A percentile compares a stretch with the other conserved stretches of the same genome.
Evolutionary conservation across 2,329 filamentous ascomycete species (phyloP).

Genomic region (Phialophora tarda): DNA sequence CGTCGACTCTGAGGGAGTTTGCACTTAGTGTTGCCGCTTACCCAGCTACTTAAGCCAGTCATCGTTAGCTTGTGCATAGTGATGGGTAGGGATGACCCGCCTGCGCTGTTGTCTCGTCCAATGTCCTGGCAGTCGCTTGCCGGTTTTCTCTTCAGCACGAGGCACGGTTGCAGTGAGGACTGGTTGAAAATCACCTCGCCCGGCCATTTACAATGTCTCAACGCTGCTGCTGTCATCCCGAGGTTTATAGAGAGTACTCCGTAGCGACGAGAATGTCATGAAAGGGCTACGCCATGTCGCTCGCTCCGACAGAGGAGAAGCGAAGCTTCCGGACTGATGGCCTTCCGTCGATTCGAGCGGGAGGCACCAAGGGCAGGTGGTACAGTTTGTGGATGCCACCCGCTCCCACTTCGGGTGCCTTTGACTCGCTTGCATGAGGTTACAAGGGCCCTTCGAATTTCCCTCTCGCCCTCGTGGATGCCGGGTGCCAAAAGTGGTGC

Average conservation of each 20-base stretch:
- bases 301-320: background rate
- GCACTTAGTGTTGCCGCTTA: conserved; percentile 28
- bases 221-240: background rate
- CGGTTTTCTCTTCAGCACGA: conserved; percentile 19
- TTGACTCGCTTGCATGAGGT: conserved; percentile 13
- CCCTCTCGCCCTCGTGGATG: conserved; percentile 18
- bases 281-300: background rate
- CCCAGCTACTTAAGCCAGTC: conserved; percentile 19
- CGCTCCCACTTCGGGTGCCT: conserved; percentile 10
- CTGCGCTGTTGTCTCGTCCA: conserved; percentile 19
- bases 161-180: background rate
- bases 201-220: background rate
- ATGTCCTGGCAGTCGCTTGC: conserved; percentile 2
- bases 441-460: conserved; percentile 24
- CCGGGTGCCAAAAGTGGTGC: conserved; percentile 30
- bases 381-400: conserved; percentile 4
- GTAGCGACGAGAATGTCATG: background rate
- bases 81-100: conserved; percentile 24
- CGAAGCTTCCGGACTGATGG: background rate
- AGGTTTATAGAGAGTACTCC: background rate
- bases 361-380: background rate
- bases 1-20: background rate
- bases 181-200: background rate
- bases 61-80: conserved; percentile 27
- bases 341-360: background rate